Evolutionary conservation across 371 early-diverging fungal species (phyloP).

Genomic region (Rhizopus delemar): DNA sequence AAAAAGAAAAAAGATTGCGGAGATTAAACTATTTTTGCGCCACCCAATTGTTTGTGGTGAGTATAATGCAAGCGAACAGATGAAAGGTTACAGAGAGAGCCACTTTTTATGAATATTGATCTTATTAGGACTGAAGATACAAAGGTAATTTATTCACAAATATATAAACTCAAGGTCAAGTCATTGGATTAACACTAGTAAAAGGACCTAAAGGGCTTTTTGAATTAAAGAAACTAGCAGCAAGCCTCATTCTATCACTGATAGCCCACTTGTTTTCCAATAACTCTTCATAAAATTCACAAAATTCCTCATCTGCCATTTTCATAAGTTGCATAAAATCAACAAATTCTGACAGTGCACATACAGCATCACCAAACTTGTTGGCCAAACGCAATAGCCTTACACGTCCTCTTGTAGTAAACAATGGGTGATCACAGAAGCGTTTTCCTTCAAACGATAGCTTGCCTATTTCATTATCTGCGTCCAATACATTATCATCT

Average conservation of each 20-base stretch:
- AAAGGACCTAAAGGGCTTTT: not conserved
- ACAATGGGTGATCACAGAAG: not conserved
- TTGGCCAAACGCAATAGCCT: not conserved
- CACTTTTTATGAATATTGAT: too few species aligned
- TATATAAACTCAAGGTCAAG: too few species aligned
- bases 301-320: conserved; percentile 3
- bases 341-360: conserved; percentile 4
- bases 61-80: too few species aligned
- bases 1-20: not conserved
- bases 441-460: too few species aligned
- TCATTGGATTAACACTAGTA: not conserved
- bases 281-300: not conserved
- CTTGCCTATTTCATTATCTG: too few species aligned
- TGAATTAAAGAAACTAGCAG: not conserved
- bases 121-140: too few species aligned
- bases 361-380: conserved; percentile 7
- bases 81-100: too few species aligned
- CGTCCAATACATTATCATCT: too few species aligned
- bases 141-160: too few species aligned
- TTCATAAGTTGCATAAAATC: conserved; percentile 8
- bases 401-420: not conserved
- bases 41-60: not conserved
- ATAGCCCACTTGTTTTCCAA: not conserved
- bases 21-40: not conserved
- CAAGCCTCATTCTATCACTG: not conserved